These are phyloP conservation scores for Trichoderma sp. DNA, from an alignment of 2,329 filamentous ascomycete species.

Conservation along the genomic window DNA sequence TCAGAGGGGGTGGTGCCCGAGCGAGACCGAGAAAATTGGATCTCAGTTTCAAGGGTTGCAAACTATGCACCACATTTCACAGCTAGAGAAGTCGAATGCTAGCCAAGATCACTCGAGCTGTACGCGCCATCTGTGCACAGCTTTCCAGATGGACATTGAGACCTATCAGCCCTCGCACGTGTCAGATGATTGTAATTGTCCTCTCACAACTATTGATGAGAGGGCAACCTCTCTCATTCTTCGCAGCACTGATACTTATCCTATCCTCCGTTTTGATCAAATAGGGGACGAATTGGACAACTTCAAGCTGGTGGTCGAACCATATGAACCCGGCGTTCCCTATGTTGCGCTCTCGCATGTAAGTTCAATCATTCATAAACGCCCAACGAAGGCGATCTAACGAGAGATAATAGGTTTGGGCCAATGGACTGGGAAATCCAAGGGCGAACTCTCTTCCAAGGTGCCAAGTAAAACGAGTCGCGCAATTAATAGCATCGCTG, in stretches of 20 bases:
- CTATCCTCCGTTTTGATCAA: constrained; percentile 28
- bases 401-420: constrained; percentile 35
- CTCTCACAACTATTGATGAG: constrained; percentile 29
- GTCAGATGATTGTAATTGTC: constrained; percentile 30
- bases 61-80: constrained; percentile 33
- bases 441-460: constrained; percentile 34
- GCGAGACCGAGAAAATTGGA: constrained; percentile 36
- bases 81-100: constrained; percentile 26
- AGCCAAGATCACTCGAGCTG: constrained; percentile 33
- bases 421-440: constrained; percentile 40
- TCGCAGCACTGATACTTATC: constrained; percentile 26
- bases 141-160: constrained; percentile 36
- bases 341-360: constrained; percentile 42
- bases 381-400: not conserved
- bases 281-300: constrained; percentile 3
- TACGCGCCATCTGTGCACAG: constrained; percentile 31
- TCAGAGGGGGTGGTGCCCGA: constrained; percentile 37
- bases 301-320: constrained; percentile 30
- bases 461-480: constrained; percentile 37
- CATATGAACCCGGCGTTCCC: constrained; percentile 29
- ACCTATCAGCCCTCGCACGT: constrained; percentile 34
- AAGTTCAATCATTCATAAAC: constrained; percentile 23
- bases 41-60: constrained; percentile 30
- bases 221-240: constrained; percentile 28
- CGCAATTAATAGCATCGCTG: constrained; percentile 31